phyloP scores from a whole-genome alignment of 169 alveolate genomes.

The Plasmodium ovale region DNA sequence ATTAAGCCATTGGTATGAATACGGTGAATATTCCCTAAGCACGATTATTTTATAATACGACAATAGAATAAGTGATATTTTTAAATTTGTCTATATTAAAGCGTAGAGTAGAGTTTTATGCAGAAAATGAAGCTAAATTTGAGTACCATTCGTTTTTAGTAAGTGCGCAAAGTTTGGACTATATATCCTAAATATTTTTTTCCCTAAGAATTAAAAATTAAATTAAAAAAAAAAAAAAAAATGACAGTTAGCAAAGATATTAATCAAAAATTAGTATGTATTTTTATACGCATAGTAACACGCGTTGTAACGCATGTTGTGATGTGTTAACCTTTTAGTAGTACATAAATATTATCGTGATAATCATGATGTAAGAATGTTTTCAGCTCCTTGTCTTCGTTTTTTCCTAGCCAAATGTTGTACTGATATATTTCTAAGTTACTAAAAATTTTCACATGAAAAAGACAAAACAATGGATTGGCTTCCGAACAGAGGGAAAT shows the following conservation, averaged over 20 bases:
- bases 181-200: slow-evolving; percentile 69
- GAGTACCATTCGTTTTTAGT: slow-evolving; percentile 64
- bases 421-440: slow-evolving; percentile 73
- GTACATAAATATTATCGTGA: slow-evolving; percentile 74
- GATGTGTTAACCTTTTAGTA: slow-evolving; percentile 72
- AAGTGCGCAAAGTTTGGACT: slow-evolving; percentile 71
- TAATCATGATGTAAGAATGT: slow-evolving; percentile 75
- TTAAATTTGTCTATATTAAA: no score
- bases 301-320: no score
- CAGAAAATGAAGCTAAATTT: no score
- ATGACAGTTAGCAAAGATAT: background rate
- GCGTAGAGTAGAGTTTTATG: no score
- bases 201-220: slow-evolving; percentile 47
- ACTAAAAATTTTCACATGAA: slow-evolving; percentile 9
- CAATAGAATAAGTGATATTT: background rate
- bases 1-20: slow-evolving; percentile 66
- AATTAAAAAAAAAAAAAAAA: slow-evolving; percentile 1
- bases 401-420: slow-evolving; percentile 73
- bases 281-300: background rate
- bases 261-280: background rate
- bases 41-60: background rate
- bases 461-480: slow-evolving; percentile 1
- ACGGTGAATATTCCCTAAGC: slow-evolving; percentile 38
- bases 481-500: background rate
- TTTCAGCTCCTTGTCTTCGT: slow-evolving; percentile 57